These are phyloP conservation scores for Scedosporium aurantiacum DNA, from an alignment of 2,329 filamentous ascomycete genomes.

Conservation along the genomic window DNA sequence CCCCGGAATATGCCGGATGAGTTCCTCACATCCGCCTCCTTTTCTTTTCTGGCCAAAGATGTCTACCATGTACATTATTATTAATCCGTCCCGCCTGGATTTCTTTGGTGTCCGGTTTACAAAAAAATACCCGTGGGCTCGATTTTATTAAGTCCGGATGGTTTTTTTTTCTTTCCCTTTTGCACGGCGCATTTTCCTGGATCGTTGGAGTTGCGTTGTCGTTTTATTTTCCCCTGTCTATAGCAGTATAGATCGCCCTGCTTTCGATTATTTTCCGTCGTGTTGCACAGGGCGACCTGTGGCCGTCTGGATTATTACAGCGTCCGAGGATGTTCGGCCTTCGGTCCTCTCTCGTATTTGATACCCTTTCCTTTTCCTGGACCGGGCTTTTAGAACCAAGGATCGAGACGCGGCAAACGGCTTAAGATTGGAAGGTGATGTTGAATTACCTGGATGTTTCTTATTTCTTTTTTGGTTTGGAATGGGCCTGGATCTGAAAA, in stretches of 20 bases:
- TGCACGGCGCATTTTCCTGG: neutral
- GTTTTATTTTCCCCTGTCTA: neutral
- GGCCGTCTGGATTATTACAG: neutral
- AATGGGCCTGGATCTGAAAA: constrained; percentile 3
- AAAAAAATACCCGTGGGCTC: constrained; percentile 3
- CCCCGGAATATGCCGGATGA: too few species aligned
- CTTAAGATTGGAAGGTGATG: neutral
- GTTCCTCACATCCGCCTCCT: neutral
- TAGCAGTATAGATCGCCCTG: neutral
- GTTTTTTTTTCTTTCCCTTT: neutral
- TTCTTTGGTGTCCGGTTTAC: neutral
- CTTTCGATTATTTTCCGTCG: neutral
- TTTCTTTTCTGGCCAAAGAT: neutral
- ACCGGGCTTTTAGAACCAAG: constrained; percentile 1
- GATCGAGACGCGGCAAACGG: neutral
- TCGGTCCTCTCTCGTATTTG: neutral
- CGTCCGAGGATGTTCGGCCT: neutral
- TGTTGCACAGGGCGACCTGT: constrained; percentile 4
- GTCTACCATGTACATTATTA: neutral
- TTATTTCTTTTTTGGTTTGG: constrained; percentile 1
- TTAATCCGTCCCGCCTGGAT: neutral
- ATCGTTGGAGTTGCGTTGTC: neutral
- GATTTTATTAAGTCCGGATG: neutral
- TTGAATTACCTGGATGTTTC: neutral
- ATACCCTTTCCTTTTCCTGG: constrained; percentile 3